Evolutionary conservation across 1,284 basidiomycete species (phyloP), one percentile per base, ranked within the genome.

Genomic region (Fomitiporia mediterranea): DNA sequence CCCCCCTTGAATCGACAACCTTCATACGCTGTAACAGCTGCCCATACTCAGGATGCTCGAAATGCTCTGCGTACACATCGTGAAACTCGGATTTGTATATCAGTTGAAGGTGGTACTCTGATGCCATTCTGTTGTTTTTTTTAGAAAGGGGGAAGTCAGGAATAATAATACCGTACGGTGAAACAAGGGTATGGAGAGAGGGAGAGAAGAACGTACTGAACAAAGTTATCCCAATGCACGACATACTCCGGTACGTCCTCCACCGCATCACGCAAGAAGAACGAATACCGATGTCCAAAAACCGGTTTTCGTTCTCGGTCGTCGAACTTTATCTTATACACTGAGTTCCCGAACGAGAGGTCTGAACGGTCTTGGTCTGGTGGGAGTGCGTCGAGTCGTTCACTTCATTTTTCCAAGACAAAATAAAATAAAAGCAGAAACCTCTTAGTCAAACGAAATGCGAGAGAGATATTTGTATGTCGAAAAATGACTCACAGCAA

Each of bases 211-310:
- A 73, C 87, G 64, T 63, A 96, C 94, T 81, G 72, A 44, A 89
- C 86, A 67, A 99, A 98, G 63, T 87, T 86, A 34, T 93, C 86
- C 94, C 96, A 99, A 55, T 86, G 81, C 7, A 99, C 96, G 48
- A 99, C 78, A 66, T 96, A 99, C 69, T 99, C 97, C 2, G 95
- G 95, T 28, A 98, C 95, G 66, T 98, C 87, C 64, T 94, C 94
- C 3, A 99, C 95, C 1, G 97, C 97, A 66, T 99, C 97, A 66
- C 84, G 75, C 30, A 99, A 80, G 73, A 83, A 98, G 76, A 99
- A 99, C 68, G 82, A 87, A 68, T 99, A 99, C 57, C 89, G 84
- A 69, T 98, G 91, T 3, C 97, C 97, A 66, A 88, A 96, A 11
- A 84, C 63, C 6, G 87, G 83, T 52, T 79, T 74, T 57, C 82